Conservation (phyloP, 768 basidiomycete species). For the Sistotremastrum suecicum region DNA sequence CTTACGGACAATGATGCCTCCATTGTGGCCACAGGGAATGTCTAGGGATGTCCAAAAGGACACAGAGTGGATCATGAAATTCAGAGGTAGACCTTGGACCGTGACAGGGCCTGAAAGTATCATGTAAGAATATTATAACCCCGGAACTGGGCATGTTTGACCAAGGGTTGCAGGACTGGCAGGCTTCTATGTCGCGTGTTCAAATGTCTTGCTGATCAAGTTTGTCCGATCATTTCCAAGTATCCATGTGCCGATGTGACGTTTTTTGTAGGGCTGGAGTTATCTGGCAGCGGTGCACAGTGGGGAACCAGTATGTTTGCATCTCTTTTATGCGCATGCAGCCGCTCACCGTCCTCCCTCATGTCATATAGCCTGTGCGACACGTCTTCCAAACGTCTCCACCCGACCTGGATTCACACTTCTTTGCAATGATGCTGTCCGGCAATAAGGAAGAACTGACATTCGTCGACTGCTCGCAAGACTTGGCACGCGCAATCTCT, state of each 20-base stretch:
- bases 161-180: constrained; percentile 30
- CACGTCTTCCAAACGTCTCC: constrained; percentile 49
- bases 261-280: constrained; percentile 44
- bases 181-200: constrained; percentile 48
- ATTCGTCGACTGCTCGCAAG: constrained; percentile 26
- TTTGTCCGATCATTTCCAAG: constrained; percentile 5
- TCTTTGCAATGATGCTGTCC: constrained; percentile 56
- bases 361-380: constrained; percentile 33
- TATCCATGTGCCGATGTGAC: constrained; percentile 1
- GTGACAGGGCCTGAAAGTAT: not conserved
- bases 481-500: constrained; percentile 23
- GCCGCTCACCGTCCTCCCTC: constrained; percentile 1
- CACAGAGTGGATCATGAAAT: constrained; percentile 3
- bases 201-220: constrained; percentile 33
- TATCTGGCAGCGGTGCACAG: constrained; percentile 51
- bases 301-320: constrained; percentile 31
- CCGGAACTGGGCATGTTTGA: not conserved
- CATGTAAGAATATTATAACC: not conserved
- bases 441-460: constrained; percentile 41
- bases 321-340: constrained; percentile 8
- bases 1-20: not conserved
- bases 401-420: constrained; percentile 34
- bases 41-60: constrained; percentile 6
- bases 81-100: not conserved
- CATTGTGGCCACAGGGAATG: not conserved